Conservation (phyloP, 345 rosid genomes). For the Lumnitzera racemosa region DNA sequence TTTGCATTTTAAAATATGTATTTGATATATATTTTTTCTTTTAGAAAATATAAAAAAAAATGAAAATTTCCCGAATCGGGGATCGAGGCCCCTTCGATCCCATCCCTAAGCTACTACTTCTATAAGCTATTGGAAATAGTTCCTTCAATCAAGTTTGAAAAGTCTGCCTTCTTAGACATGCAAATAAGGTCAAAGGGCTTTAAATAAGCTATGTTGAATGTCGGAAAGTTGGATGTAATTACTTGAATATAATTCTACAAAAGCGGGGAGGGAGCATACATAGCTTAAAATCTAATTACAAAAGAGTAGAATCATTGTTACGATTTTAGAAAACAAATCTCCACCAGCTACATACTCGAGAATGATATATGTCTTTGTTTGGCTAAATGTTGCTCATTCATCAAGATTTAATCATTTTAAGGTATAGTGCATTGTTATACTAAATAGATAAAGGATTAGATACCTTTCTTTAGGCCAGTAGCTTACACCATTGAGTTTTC, state of each 20-base stretch:
- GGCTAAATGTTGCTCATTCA: constrained; percentile 17
- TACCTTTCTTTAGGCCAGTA: too few species aligned
- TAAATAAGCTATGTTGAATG: neutral
- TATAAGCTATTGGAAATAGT: constrained; percentile 87
- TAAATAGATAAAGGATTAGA: too few species aligned
- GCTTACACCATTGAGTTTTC: too few species aligned
- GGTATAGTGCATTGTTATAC: too few species aligned
- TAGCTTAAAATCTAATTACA: neutral
- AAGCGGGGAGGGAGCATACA: neutral
- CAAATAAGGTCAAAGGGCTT: constrained; percentile 4
- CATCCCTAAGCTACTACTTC: constrained; percentile 54
- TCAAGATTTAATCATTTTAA: too few species aligned
- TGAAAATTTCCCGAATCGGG: too few species aligned
- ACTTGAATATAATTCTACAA: constrained; percentile 1
- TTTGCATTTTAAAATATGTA: too few species aligned
- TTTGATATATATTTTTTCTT: too few species aligned
- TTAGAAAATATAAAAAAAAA: too few species aligned
- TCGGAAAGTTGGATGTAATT: neutral
- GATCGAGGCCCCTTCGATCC: too few species aligned
- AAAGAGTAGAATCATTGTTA: constrained; percentile 22
- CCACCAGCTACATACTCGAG: constrained; percentile 92
- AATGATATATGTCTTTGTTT: constrained; percentile 67
- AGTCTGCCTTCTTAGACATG: constrained; percentile 72
- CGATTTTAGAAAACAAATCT: constrained; percentile 77
- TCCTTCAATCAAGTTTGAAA: constrained; percentile 57